A percentile compares a stretch with the other conserved stretches of the same genome.
phyloP scores from a whole-genome alignment of 768 basidiomycete species.

The Lactarius hengduanensis region DNA sequence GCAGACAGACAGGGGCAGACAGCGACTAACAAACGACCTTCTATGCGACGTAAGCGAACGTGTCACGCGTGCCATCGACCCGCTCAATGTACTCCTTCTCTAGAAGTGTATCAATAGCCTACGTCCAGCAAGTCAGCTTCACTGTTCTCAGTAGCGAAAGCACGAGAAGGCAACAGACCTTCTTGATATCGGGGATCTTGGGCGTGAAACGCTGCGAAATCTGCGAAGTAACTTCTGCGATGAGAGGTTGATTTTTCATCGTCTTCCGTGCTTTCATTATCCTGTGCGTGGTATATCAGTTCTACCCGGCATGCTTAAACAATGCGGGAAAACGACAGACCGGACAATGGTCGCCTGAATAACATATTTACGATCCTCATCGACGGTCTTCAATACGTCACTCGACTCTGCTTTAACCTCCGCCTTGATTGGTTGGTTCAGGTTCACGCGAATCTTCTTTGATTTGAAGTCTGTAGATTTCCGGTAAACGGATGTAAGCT shows the following conservation, averaged over 20 bases:
- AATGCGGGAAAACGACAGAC: slow-evolving; percentile 33
- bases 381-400: slow-evolving; percentile 91
- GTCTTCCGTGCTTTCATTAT: slow-evolving; percentile 96
- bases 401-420: slow-evolving; percentile 89
- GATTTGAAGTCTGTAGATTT: slow-evolving; percentile 71
- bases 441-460: slow-evolving; percentile 89
- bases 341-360: slow-evolving; percentile 95
- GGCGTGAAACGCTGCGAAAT: slow-evolving; percentile 87
- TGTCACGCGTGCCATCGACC: slow-evolving; percentile 86
- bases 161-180: slow-evolving; percentile 45
- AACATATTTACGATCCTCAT: slow-evolving; percentile 95
- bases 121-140: slow-evolving; percentile 19
- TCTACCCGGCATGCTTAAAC: slow-evolving; percentile 12
- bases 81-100: slow-evolving; percentile 99
- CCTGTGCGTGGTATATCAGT: slow-evolving; percentile 39
- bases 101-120: slow-evolving; percentile 88
- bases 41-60: slow-evolving; percentile 76
- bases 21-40: background rate
- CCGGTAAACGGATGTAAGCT: background rate
- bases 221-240: slow-evolving; percentile 88
- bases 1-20: background rate
- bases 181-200: slow-evolving; percentile 96
- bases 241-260: slow-evolving; percentile 89
- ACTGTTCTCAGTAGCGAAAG: background rate
- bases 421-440: slow-evolving; percentile 90